Evolutionary conservation across 2,329 filamentous ascomycete species (phyloP).

Genomic region (Huntiella moniliformis): DNA sequence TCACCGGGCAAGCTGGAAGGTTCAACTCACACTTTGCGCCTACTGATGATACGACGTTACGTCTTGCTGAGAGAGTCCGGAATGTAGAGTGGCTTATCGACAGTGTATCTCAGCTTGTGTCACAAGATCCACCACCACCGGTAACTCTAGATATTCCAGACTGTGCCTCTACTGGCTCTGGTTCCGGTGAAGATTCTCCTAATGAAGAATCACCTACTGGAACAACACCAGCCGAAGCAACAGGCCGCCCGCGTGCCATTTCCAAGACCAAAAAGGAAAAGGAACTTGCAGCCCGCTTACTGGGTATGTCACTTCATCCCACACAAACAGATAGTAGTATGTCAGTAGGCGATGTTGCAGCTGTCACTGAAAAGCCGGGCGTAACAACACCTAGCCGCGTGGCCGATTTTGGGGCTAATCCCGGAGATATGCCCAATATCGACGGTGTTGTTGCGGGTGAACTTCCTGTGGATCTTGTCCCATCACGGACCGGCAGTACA

Average conservation of each 20-base stretch:
- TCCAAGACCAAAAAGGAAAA: slow-evolving; percentile 13
- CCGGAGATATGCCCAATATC: slow-evolving; percentile 5
- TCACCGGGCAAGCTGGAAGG: slow-evolving; percentile 25
- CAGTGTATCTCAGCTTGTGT: slow-evolving; percentile 14
- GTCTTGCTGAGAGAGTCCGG: slow-evolving; percentile 57
- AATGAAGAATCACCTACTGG: background rate
- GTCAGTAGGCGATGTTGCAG: slow-evolving; percentile 61
- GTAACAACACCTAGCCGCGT: slow-evolving; percentile 61
- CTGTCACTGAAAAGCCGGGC: slow-evolving; percentile 64
- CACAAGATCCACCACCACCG: background rate
- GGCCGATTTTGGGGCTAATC: background rate
- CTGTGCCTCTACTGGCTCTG: slow-evolving; percentile 17
- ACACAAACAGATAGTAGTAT: slow-evolving; percentile 50
- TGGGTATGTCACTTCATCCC: slow-evolving; percentile 53
- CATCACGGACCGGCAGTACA: slow-evolving; percentile 5
- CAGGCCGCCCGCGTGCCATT: background rate
- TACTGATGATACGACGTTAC: slow-evolving; percentile 60
- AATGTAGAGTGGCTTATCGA: slow-evolving; percentile 50
- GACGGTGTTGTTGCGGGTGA: slow-evolving; percentile 10
- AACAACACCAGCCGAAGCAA: background rate
- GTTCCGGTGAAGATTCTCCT: slow-evolving; percentile 12
- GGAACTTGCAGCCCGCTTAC: slow-evolving; percentile 36
- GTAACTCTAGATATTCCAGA: slow-evolving; percentile 17
- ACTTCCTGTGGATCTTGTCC: slow-evolving; percentile 2
- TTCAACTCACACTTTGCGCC: slow-evolving; percentile 60